These are phyloP conservation scores for Penicillium pulvis DNA, from an alignment of 495 filamentous ascomycete species.

Conservation along the genomic window DNA sequence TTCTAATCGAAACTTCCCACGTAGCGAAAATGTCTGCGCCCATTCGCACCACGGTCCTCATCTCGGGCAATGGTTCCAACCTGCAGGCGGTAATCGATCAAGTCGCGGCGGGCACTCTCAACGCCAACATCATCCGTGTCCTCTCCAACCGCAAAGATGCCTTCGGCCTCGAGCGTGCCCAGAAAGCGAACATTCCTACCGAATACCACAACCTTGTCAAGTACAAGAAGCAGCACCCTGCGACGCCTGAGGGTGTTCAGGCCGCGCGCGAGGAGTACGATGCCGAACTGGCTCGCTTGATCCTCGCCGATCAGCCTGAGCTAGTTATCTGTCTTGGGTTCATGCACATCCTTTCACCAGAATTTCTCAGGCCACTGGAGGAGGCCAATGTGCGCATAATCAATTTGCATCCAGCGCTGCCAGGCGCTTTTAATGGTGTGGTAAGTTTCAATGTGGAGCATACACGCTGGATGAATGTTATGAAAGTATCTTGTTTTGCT, in stretches of 20 bases:
- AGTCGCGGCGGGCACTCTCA: slow-evolving; percentile 52
- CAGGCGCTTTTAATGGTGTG: slow-evolving; percentile 75
- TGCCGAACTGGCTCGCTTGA: slow-evolving; percentile 70
- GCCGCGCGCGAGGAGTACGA: slow-evolving; percentile 73
- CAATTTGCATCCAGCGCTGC: slow-evolving; percentile 84
- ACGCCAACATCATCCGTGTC: slow-evolving; percentile 71
- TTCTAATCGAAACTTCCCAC: not conserved
- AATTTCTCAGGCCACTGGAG: slow-evolving; percentile 68
- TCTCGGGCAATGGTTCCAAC: slow-evolving; percentile 83
- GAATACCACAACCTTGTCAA: slow-evolving; percentile 84
- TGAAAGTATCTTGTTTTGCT: not conserved
- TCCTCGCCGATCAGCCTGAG: slow-evolving; percentile 69
- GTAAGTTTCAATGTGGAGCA: slow-evolving; percentile 31
- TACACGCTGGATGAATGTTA: not conserved
- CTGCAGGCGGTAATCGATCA: slow-evolving; percentile 90
- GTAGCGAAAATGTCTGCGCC: slow-evolving; percentile 31
- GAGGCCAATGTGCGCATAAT: slow-evolving; percentile 66
- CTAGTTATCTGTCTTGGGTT: slow-evolving; percentile 64
- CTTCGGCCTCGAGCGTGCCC: slow-evolving; percentile 74
- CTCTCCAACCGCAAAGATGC: slow-evolving; percentile 82
- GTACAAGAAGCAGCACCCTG: slow-evolving; percentile 56
- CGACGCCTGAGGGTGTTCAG: slow-evolving; percentile 45
- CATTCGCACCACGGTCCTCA: slow-evolving; percentile 61
- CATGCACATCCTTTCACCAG: slow-evolving; percentile 60
- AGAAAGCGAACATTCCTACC: slow-evolving; percentile 70